Base-by-base conservation (phyloP, 2,329 filamentous ascomycete species). In the Sarocladium oryzae region DNA sequence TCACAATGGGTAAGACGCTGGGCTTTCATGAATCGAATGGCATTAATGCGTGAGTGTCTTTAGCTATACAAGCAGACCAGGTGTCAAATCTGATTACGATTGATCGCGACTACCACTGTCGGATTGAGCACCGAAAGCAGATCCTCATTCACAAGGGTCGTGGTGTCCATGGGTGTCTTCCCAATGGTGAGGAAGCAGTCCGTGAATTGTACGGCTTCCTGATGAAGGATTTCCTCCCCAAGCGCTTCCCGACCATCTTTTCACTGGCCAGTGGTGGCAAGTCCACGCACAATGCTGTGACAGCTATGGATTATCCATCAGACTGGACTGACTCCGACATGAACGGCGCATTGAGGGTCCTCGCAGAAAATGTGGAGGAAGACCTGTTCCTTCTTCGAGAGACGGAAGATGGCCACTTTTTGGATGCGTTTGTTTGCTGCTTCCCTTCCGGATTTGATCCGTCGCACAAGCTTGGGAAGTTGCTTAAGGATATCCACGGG, bases 1-100 rank as follows among this genome's bases (percentile, higher is more conserved):
- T 79, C 53, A 77, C 74, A 0, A 79, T 81, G 76, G 76, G 76
- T 74, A 57, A n/a, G n/a, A n/a, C n/a, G n/a, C n/a, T n/a, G n/a
- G n/a, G n/a, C n/a, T n/a, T n/a, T n/a, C n/a, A n/a, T n/a, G n/a
- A n/a, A n/a, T n/a, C n/a, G n/a, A n/a, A n/a, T 45, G 15, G 8
- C 7, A n/a, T 23, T 43, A 28, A 43, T 8, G 37, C 10, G n/a
- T 23, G 18, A 1, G 15, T 26, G 16, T 40, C 16, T 24, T 4
- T 53, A 78, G 76, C 67, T 2, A 60, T 79, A 2, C 69, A 69
- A 21, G 63, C 66, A 11, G 65, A 71, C 23, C 58, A 65, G 0
- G 71, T 74, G 0, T 76, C 75, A 0, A 71, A 80, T 11, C 68
- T 81, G 13, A 75, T 82, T 55, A 66, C 71, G 11, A 69, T 82